Base-by-base conservation (phyloP, 225 moss, liverwort and hornwort species). In the Marchantia polymorpha region DNA sequence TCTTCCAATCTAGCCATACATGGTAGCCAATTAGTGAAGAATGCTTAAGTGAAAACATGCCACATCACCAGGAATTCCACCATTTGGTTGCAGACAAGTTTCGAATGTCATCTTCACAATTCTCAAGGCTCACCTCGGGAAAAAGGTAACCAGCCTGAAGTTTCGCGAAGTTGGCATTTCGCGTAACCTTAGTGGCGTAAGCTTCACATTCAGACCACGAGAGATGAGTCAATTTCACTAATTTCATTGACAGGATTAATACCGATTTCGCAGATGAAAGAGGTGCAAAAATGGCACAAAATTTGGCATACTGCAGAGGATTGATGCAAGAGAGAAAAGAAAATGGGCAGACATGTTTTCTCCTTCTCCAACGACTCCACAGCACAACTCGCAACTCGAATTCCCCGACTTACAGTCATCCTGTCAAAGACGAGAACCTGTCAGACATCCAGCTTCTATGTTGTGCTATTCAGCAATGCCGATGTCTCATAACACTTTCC, bases 101-200 rank as follows among this genome's bases (percentile, higher is more conserved):
- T 39, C 39, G 3, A 39, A 39, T 39, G n/a, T 39, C 39, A 39
- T 39, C 22, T 17, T 12, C 16, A 19, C 19, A 59, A 16, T 17
- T 19, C 19, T 0, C 12, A 69, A 68, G 1, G 63, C 81, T 49
- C 17, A 97, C 97, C 93, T 99, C 97, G 20, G 97, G 95, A 83
- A 99, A 99, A 73, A 99, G 91, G 85, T 99, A 99, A 22, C 97
- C 97, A 55, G 97, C 94, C 88, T 93, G 95, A 74, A 99, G 88
- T 87, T 99, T 99, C 48, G 93, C 89, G 58, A 99, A 86, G 77
- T 99, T 94, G 15, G 85, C 83, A 84, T 99, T 99, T 55, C 97
- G 82, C 80, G 83, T 86, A 6, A 99, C 97, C 66, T 89, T 88
- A 78, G 93, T 95, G 63, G 88, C 89, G 81, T 88, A 92, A 72